Evolutionary conservation across 768 basidiomycete species (phyloP), one percentile per base, ranked within the genome.

Genomic region (Coprinopsis cinerea): DNA sequence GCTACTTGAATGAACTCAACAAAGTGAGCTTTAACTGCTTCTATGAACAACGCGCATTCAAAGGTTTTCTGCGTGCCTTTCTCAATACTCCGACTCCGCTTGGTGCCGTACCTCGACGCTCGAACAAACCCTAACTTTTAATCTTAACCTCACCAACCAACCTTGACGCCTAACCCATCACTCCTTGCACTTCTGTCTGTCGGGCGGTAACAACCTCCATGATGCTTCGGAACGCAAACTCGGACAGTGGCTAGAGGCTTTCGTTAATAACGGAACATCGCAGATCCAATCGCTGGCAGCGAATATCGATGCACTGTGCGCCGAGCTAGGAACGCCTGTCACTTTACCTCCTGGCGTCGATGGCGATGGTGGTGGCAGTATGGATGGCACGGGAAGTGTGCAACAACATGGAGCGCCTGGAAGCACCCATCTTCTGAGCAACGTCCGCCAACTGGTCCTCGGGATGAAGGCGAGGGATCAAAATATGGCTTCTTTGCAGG

Each of bases 1-100:
- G 87, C 18, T 90, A 90, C 61, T 74, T 91, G 27, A 85, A 85
- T 54, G 85, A 89, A 59, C 72, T 90, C 30, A 89, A 89, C 59
- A 69, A 71, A 49, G 87, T 84, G 53, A 51, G 77, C 5, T 51
- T 1, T 23, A 35, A 15, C 9, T 18, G 25, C 20, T 5, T n/a
- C n/a, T n/a, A n/a, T n/a, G n/a, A n/a, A n/a, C n/a, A n/a, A n/a
- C n/a, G n/a, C n/a, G n/a, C n/a, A n/a, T n/a, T n/a, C n/a, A 32
- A 9, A 9, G 30, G 7, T 32, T 32, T 32, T 42, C 18, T 22
- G 18, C 15, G 34, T 37, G 18, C 5, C 34, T 9, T 47, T 35
- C 11, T 47, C 44, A n/a, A n/a, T n/a, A n/a, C n/a, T n/a, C n/a
- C n/a, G n/a, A n/a, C n/a, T n/a, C n/a, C n/a, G n/a, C n/a, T n/a